Conservation (phyloP, 495 filamentous ascomycete genomes). For the Wilcoxina mikolae region DNA sequence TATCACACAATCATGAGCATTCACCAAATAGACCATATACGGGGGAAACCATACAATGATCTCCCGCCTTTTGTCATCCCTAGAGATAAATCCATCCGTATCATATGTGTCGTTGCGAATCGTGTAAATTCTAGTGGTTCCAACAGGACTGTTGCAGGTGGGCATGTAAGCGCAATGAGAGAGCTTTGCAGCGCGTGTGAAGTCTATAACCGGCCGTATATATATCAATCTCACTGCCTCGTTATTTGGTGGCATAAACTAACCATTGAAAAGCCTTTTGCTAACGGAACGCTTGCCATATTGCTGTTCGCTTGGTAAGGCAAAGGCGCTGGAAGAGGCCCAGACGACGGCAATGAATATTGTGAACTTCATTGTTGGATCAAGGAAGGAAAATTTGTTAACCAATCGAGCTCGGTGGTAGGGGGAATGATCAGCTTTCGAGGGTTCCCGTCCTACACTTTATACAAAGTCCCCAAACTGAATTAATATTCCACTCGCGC, state of each 20-base stretch:
- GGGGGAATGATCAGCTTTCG: no score
- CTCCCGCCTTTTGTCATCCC: constrained; percentile 36
- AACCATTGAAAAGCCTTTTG: not conserved
- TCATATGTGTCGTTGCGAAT: constrained; percentile 34
- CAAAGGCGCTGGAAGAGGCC: not conserved
- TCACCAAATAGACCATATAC: constrained; percentile 33
- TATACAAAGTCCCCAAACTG: no score
- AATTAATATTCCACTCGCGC: no score
- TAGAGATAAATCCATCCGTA: constrained; percentile 42
- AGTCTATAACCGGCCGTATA: no score
- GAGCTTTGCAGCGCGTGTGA: not conserved
- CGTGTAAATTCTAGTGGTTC: not conserved
- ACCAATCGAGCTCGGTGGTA: no score
- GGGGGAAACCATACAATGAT: constrained; percentile 38
- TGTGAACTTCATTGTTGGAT: not conserved
- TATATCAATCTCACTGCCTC: not conserved
- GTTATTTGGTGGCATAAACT: not conserved
- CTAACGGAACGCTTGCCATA: not conserved
- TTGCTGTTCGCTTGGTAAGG: not conserved
- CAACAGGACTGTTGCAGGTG: not conserved
- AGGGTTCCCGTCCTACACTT: no score
- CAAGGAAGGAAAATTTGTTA: no score
- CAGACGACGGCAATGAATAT: not conserved
- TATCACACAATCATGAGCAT: not conserved
- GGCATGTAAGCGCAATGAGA: not conserved